Base-by-base conservation (phyloP, 768 basidiomycete genomes). In the Russula virescens region DNA sequence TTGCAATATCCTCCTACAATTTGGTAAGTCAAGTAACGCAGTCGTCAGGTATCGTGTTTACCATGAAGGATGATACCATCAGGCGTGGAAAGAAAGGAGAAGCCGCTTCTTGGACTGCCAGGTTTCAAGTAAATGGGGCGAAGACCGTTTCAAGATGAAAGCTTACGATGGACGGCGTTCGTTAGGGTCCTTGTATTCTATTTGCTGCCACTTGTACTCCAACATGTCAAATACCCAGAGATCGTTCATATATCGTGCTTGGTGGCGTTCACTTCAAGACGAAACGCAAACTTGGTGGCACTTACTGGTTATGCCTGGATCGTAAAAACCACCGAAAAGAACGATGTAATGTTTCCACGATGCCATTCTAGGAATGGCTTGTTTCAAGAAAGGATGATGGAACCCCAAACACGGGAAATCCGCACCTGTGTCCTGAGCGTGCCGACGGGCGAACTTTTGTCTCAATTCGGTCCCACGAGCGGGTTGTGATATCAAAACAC, bases 301-400 rank as follows among this genome's bases (percentile, higher is more conserved):
- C 82, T 52, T 68, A 91, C 90, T 95, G 48, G 83, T 84, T 51
- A 89, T 76, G 2, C 94, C 93, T 2, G 90, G 88, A 70, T 95
- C 92, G 65, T 91, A 88, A 72, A 95, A 95, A 1, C 93, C 94
- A 5, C 93, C 94, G 70, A 95, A 97, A 0, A 96, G 77, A 42
- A 95, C 80, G 28, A 95, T 82, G 59, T 81, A 84, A 56, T 95
- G 88, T 70, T 95, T 96, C 90, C 90, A 96, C 48, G 89, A 76
- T 0, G 88, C 88, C 91, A 94, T 93, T 40, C 90, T 90, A 52
- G 28, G n/a, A 34, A 35, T 35, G 11, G 10, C 19, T 19, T n/a
- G 23, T 45, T 63, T 58, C 46, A 48, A 35, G 7, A 19, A 18
- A 21, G 6, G 60, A 23, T 48, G 25, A 40, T 19, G 45, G 16